A percentile compares a stretch with the other conserved stretches of the same genome.
Conservation (phyloP, 306 rosid species). For the barrel medic (Medicago truncatula) region MtrunA17r5.0-ANR NC_053044.1:43701501-43702000, state of each 20-base stretch:
- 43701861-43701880: no score
- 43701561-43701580: conserved; percentile 66
- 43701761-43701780: not conserved
- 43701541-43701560: conserved; percentile 72
- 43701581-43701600: conserved; percentile 91
- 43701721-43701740: conserved; percentile 12
- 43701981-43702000: not conserved
- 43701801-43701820: not conserved
- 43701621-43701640: conserved; percentile 37
- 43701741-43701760: conserved; percentile 3
- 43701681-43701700: not conserved
- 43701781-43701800: not conserved
- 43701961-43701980: not conserved
- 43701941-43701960: not conserved
- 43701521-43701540: conserved; percentile 64
- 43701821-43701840: not conserved
- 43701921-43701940: not conserved
- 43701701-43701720: conserved; percentile 21
- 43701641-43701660: conserved; percentile 26
- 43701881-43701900: not conserved
- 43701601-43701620: conserved; percentile 87
- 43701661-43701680: conserved; percentile 30
- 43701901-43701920: not conserved
- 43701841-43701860: not conserved
- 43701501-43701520: conserved; percentile 79